Conservation (phyloP, 116 monocot species). For the Papilionanthe hybrid region DNA sequence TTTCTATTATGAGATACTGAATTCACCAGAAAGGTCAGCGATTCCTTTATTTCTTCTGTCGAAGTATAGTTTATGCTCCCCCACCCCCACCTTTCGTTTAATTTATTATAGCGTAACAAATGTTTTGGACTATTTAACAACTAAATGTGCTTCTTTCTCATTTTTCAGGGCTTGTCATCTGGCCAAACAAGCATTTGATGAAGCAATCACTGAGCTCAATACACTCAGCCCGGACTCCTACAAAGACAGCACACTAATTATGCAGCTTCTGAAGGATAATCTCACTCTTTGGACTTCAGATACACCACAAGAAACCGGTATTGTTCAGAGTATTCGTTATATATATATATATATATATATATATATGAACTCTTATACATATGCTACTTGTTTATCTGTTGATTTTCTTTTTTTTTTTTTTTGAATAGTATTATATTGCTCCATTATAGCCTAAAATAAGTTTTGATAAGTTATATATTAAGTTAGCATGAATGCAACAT, state of each 20-base stretch:
- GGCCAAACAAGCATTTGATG: constrained; percentile 9
- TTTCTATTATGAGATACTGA: constrained; percentile 18
- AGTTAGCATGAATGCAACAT: too few species aligned
- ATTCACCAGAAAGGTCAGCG: constrained; percentile 20
- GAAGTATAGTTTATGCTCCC: not conserved
- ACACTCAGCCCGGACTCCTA: not conserved
- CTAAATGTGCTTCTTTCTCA: not conserved
- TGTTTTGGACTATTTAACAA: not conserved
- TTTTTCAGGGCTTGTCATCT: constrained; percentile 8
- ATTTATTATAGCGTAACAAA: not conserved
- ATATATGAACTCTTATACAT: not conserved
- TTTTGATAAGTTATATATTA: too few species aligned
- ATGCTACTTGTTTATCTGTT: not conserved
- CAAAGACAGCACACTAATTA: constrained; percentile 6
- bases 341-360: not conserved
- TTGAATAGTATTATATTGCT: not conserved
- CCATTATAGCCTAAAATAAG: too few species aligned
- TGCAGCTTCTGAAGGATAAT: constrained; percentile 17
- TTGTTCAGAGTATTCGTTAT: not conserved
- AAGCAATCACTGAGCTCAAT: constrained; percentile 9
- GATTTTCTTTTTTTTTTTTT: not conserved
- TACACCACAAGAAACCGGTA: constrained; percentile 4
- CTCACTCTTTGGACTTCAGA: constrained; percentile 11
- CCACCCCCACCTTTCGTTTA: not conserved
- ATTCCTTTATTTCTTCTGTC: not conserved